Conservation (phyloP, 83 land plant genomes). For the Thuja plicata region DNA sequence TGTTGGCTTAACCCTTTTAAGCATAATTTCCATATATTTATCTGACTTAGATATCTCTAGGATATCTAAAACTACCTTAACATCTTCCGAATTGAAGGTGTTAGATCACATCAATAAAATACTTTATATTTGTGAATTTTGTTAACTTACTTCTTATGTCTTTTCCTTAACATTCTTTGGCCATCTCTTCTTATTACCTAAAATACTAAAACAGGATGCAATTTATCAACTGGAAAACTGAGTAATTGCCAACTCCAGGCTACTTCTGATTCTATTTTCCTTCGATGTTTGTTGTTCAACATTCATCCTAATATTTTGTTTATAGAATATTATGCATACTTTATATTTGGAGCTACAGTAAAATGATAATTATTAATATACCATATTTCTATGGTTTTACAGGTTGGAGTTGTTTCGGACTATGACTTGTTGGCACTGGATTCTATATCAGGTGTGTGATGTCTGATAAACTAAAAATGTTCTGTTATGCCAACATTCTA, state of each 20-base stretch:
- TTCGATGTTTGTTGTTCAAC: neutral
- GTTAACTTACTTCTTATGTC: neutral
- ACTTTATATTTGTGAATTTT: neutral
- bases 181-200: neutral
- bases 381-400: conserved; percentile 19
- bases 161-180: neutral
- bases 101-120: neutral
- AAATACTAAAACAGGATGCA: neutral
- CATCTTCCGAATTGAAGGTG: too few species aligned
- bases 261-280: neutral
- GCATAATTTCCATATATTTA: too few species aligned
- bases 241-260: neutral
- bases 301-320: neutral
- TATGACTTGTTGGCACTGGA: conserved; percentile 92
- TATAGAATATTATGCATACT: neutral
- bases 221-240: neutral
- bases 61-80: too few species aligned
- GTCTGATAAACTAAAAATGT: neutral
- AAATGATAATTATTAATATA: neutral
- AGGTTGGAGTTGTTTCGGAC: conserved; percentile 95
- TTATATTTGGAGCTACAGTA: neutral
- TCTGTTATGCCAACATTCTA: neutral
- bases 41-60: neutral
- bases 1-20: neutral
- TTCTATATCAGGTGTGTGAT: conserved; percentile 76